Evolutionary conservation across 768 basidiomycete genomes (phyloP), one percentile per base, ranked within the genome.

Genomic region (Naganishia vishniacii): DNA sequence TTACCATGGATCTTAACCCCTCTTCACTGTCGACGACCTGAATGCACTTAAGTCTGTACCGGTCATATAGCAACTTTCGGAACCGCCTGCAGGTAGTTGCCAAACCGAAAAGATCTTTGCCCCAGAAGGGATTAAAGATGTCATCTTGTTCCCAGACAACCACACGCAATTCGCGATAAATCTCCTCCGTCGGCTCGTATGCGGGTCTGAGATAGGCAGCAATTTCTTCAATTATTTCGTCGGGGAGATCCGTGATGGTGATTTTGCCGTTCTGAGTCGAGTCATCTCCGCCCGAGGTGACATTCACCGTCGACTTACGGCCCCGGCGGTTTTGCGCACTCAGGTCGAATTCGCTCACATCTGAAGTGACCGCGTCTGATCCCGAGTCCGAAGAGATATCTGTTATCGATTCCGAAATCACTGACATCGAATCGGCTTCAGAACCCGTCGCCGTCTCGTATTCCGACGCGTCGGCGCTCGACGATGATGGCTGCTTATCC

Each of bases 71-170:
- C 20, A 41, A 18, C 23, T 56, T 26, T 9, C 37, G 37, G 23
- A 56, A 56, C n/a, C 53, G 53, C 37, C 23, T 41, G 37, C 37
- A 41, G 34, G 20, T 56, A 3, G 53, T 56, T 4, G 53, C 53
- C 34, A 56, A 56, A 29, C 53, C 53, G 34, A 40, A 56, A n/a
- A 56, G 32, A 20, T 56, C 53, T 26, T 56, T 41, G 37, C 53
- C 53, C 53, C 53, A 56, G 20, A 18, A 40, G 26, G 53, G 53
- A 16, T 56, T 34, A 25, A 56, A 56, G 20, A 56, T 37, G 6
- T 41, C 53, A 34, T 56, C 53, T 29, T 56, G 53, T 16, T 56
- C 53, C 53, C 53, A 40, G 3, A 25, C 23, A 16, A 26, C 53
- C 1, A 56, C 23, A 3, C 53, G 53, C 53, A 56, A 25, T 1